Conservation (phyloP, 345 rosid species). For the Gossypium stocksii region DNA sequence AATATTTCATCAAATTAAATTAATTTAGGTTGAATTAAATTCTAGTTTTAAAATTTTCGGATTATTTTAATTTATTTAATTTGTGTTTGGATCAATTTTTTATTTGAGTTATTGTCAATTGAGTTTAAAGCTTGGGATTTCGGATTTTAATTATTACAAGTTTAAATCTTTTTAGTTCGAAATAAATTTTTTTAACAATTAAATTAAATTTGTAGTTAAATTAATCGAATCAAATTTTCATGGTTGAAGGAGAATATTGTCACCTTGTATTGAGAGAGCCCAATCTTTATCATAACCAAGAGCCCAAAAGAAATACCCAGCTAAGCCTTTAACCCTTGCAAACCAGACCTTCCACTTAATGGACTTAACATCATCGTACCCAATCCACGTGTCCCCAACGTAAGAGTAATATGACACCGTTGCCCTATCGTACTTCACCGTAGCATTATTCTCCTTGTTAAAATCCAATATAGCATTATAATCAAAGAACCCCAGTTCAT, state of each 20-base stretch:
- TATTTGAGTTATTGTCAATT: too few species aligned
- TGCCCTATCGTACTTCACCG: slow-evolving; percentile 14
- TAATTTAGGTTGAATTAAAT: too few species aligned
- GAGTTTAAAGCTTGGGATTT: too few species aligned
- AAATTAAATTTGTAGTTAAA: too few species aligned
- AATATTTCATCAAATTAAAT: too few species aligned
- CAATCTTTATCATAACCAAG: slow-evolving; percentile 33
- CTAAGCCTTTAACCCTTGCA: slow-evolving; percentile 15
- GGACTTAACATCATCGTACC: slow-evolving; percentile 32
- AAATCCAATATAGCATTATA: slow-evolving; percentile 27
- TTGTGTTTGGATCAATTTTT: too few species aligned
- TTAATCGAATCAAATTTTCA: too few species aligned
- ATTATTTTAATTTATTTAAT: too few species aligned
- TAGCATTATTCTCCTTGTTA: slow-evolving; percentile 11
- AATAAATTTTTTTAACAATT: too few species aligned
- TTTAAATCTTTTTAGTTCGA: too few species aligned
- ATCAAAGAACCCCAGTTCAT: slow-evolving; percentile 12
- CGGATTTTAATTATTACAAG: too few species aligned
- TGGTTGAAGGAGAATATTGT: neutral
- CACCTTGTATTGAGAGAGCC: slow-evolving; percentile 18
- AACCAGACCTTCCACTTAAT: slow-evolving; percentile 19
- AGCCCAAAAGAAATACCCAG: slow-evolving; percentile 23
- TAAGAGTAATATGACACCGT: slow-evolving; percentile 33
- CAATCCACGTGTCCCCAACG: slow-evolving; percentile 30
- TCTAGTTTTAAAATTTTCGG: too few species aligned